Conservation (phyloP, 148 eudicot species). For the Arctostaphylos glauca region DNA sequence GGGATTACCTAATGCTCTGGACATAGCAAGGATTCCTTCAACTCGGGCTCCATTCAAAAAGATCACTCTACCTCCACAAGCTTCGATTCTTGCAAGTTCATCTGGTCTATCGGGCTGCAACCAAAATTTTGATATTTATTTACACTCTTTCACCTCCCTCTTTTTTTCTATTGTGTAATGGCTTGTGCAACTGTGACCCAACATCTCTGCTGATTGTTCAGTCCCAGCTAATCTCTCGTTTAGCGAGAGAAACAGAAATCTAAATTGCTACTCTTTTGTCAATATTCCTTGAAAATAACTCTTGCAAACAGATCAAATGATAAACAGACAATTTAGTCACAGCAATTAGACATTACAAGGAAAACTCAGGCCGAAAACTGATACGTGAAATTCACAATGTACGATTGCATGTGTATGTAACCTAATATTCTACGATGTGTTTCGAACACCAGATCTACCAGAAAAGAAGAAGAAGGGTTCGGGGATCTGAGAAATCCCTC, state of each 20-base stretch:
- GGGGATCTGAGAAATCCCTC: background rate
- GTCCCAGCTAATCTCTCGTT: background rate
- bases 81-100: conserved; percentile 46
- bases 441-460: too few relatives aligned
- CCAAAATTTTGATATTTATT: background rate
- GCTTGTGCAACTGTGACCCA: background rate
- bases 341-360: background rate
- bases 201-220: background rate
- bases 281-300: background rate
- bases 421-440: too few relatives aligned
- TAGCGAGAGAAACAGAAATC: background rate
- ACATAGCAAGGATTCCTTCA: conserved; percentile 46
- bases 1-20: conserved; percentile 42
- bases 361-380: background rate
- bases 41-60: conserved; percentile 37
- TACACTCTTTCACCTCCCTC: background rate
- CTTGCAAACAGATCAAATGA: too few relatives aligned
- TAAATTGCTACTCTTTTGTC: background rate
- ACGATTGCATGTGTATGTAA: too few relatives aligned
- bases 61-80: conserved; percentile 38
- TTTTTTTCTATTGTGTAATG: background rate
- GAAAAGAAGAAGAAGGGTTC: background rate
- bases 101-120: conserved; percentile 45
- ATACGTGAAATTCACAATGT: background rate
- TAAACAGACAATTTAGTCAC: background rate